These are phyloP conservation scores for Urtica urens DNA, from an alignment of 306 rosid species.

Conservation along the genomic window DNA sequence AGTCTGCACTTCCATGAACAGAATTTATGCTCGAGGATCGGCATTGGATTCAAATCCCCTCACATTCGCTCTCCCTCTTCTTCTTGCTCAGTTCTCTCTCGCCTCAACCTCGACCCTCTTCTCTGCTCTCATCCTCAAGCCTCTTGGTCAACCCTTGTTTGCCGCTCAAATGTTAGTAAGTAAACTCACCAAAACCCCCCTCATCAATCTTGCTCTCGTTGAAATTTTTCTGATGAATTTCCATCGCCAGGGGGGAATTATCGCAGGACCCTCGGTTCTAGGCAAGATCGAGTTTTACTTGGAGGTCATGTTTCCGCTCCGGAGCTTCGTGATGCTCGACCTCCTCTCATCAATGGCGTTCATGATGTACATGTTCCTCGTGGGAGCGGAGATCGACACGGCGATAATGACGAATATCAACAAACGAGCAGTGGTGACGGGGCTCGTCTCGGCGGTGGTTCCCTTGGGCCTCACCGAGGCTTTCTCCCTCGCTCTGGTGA, in stretches of 20 bases:
- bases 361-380: constrained; percentile 25
- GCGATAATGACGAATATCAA: constrained; percentile 9
- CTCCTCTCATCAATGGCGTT: constrained; percentile 15
- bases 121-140: constrained; percentile 18
- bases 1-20: constrained; percentile 5
- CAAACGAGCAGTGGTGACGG: constrained; percentile 14
- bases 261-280: constrained; percentile 27
- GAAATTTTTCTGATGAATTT: constrained; percentile 1
- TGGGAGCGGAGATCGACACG: constrained; percentile 25
- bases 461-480: constrained; percentile 3
- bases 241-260: constrained; percentile 28
- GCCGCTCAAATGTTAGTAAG: constrained; percentile 25
- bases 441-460: constrained; percentile 2
- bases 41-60: constrained; percentile 17
- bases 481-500: background rate
- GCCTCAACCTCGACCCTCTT: constrained; percentile 11
- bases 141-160: constrained; percentile 16
- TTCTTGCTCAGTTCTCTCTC: constrained; percentile 15
- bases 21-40: background rate
- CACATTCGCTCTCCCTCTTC: constrained; percentile 16
- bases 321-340: constrained; percentile 24
- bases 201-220: background rate
- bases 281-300: constrained; percentile 5
- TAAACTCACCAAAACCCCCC: background rate
- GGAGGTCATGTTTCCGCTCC: constrained; percentile 16